phyloP scores from a whole-genome alignment of 768 basidiomycete genomes.

The Hortiboletus flavorubellus region DNA sequence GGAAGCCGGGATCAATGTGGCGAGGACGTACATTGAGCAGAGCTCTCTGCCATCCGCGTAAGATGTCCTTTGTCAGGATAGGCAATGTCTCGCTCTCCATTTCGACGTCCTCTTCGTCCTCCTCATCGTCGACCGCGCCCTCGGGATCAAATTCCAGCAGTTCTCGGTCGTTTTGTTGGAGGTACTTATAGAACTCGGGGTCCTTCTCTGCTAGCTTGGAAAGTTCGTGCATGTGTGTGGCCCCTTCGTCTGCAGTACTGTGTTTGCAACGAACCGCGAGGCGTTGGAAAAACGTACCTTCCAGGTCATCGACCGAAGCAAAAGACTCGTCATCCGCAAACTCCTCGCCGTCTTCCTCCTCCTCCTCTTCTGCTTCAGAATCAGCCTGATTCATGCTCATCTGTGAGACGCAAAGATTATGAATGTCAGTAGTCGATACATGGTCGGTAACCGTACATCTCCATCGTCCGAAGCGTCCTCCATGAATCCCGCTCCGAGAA shows the following conservation, averaged over 20 bases:
- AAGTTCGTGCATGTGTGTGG: conserved; percentile 74
- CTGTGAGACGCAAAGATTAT: conserved; percentile 16
- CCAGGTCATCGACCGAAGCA: conserved; percentile 75
- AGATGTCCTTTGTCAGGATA: conserved; percentile 62
- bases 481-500: conserved; percentile 73
- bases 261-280: neutral
- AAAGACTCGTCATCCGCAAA: conserved; percentile 61
- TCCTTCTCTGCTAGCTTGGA: conserved; percentile 91
- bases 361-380: conserved; percentile 39
- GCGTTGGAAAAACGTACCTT: conserved; percentile 38
- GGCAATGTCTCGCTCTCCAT: conserved; percentile 44
- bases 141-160: conserved; percentile 75
- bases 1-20: neutral
- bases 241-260: conserved; percentile 56
- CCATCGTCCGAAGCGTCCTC: conserved; percentile 53
- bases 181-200: conserved; percentile 98
- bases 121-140: conserved; percentile 46
- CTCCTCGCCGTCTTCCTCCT: conserved; percentile 37
- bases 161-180: conserved; percentile 92
- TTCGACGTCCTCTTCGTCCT: conserved; percentile 41
- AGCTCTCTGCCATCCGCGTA: conserved; percentile 85
- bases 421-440: neutral
- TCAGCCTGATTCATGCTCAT: conserved; percentile 24
- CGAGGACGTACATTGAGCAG: conserved; percentile 64
- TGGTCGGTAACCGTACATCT: conserved; percentile 23